phyloP scores from a whole-genome alignment of 768 basidiomycete species.

The Kwoniella heveanensis region DNA sequence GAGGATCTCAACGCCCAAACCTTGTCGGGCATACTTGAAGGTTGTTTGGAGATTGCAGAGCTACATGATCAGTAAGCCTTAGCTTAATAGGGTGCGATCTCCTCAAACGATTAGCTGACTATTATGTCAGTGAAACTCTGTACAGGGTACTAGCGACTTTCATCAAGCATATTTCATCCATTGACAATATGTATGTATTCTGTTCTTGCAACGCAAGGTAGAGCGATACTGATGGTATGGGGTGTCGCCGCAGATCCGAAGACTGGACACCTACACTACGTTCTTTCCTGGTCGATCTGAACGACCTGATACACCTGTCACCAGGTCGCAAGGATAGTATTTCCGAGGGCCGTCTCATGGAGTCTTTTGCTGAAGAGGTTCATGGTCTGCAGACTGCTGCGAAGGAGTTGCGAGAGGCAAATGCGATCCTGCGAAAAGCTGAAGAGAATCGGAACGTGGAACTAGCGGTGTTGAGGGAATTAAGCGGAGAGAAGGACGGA shows the following conservation, averaged over 20 bases:
- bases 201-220: background rate
- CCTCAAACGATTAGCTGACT: background rate
- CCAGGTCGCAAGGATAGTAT: background rate
- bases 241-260: constrained; percentile 1
- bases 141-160: constrained; percentile 3
- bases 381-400: constrained; percentile 60
- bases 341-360: constrained; percentile 13
- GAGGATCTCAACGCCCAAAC: background rate
- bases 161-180: background rate
- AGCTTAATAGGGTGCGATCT: background rate
- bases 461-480: constrained; percentile 41
- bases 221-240: background rate
- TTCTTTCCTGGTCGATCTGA: constrained; percentile 5
- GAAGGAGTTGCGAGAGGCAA: background rate
- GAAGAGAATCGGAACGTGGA: constrained; percentile 70
- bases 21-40: constrained; percentile 2
- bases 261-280: constrained; percentile 13
- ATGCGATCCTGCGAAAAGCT: constrained; percentile 47
- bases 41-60: constrained; percentile 1
- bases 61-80: background rate
- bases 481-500: constrained; percentile 9
- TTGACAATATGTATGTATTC: constrained; percentile 7
- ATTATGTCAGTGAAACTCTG: background rate
- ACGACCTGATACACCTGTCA: constrained; percentile 6
- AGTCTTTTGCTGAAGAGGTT: constrained; percentile 64